A percentile compares a stretch with the other conserved stretches of the same genome.
phyloP scores from a whole-genome alignment of 2,329 filamentous ascomycete species.

The Arthroderma sp. region DNA sequence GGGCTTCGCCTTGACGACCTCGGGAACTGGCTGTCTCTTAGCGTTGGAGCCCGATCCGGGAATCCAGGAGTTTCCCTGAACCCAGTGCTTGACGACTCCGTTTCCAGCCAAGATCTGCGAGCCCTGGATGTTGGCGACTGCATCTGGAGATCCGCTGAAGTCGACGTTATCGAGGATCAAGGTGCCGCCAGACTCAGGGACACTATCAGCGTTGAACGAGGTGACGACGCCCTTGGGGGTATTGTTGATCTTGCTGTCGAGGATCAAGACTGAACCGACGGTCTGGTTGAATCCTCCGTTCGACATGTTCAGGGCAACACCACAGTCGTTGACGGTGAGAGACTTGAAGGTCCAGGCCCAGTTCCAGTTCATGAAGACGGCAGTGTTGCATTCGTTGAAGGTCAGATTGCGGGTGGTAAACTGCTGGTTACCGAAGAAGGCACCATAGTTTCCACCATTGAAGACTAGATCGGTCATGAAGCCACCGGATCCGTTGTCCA shows the following conservation, averaged over 20 bases:
- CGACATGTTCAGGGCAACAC: slow-evolving; percentile 69
- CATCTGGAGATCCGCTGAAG: slow-evolving; percentile 56
- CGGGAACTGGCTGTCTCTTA: slow-evolving; percentile 6
- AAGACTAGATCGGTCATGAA: slow-evolving; percentile 76
- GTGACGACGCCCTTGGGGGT: slow-evolving; percentile 67
- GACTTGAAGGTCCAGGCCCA: slow-evolving; percentile 77
- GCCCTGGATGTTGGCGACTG: slow-evolving; percentile 49
- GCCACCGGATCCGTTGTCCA: slow-evolving; percentile 73
- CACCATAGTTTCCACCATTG: slow-evolving; percentile 67
- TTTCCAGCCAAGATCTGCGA: slow-evolving; percentile 57
- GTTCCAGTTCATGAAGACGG: slow-evolving; percentile 84
- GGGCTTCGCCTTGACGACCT: background rate
- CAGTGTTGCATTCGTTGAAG: slow-evolving; percentile 72
- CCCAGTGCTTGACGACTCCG: slow-evolving; percentile 56
- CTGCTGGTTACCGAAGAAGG: slow-evolving; percentile 75
- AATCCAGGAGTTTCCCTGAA: slow-evolving; percentile 65
- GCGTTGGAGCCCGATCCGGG: slow-evolving; percentile 14
- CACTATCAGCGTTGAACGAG: slow-evolving; percentile 52
- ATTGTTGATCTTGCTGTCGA: slow-evolving; percentile 68
- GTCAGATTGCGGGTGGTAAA: slow-evolving; percentile 73
- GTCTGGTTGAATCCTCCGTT: slow-evolving; percentile 52
- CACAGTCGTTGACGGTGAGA: slow-evolving; percentile 59
- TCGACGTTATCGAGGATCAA: slow-evolving; percentile 85
- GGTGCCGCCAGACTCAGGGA: slow-evolving; percentile 61
- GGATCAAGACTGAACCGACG: slow-evolving; percentile 72